phyloP scores from a whole-genome alignment of 2,329 filamentous ascomycete species.

The Colletotrichum spinosum region DNA sequence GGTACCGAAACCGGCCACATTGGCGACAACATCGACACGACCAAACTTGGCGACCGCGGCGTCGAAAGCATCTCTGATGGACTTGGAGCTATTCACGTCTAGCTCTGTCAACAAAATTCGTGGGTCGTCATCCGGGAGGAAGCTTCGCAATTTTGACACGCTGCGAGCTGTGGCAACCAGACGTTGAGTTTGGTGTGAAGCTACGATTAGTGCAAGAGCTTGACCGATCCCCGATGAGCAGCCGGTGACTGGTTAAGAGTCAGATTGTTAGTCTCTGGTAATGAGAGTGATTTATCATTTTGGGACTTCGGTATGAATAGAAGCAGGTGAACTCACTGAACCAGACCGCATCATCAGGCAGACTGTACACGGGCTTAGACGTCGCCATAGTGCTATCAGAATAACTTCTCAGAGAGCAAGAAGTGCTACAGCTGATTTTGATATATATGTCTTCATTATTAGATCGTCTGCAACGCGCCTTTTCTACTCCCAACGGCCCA shows the following conservation, averaged over 20 bases:
- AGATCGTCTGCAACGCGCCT: too few species aligned
- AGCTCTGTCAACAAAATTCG: slow-evolving; percentile 62
- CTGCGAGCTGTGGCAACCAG: slow-evolving; percentile 60
- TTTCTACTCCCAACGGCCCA: too few species aligned
- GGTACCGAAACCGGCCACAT: slow-evolving; percentile 4
- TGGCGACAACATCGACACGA: slow-evolving; percentile 6
- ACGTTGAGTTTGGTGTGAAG: slow-evolving; percentile 50
- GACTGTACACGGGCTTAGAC: not conserved
- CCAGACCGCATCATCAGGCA: slow-evolving; percentile 17
- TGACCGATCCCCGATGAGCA: slow-evolving; percentile 60
- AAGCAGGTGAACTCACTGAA: slow-evolving; percentile 2
- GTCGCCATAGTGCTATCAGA: not conserved
- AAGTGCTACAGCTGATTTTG: too few species aligned
- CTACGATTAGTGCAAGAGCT: slow-evolving; percentile 51
- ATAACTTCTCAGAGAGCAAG: too few species aligned
- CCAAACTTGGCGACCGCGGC: slow-evolving; percentile 46
- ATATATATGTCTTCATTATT: too few species aligned
- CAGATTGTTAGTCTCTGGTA: not conserved
- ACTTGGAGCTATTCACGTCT: slow-evolving; percentile 64
- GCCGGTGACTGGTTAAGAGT: slow-evolving; percentile 52
- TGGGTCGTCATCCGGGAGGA: slow-evolving; percentile 51
- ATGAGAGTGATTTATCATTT: too few species aligned
- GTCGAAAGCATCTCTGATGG: slow-evolving; percentile 48
- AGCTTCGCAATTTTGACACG: slow-evolving; percentile 47
- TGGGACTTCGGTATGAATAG: not conserved